Base-by-base conservation (phyloP, 768 basidiomycete species). In the Favolaschia claudopus region DNA sequence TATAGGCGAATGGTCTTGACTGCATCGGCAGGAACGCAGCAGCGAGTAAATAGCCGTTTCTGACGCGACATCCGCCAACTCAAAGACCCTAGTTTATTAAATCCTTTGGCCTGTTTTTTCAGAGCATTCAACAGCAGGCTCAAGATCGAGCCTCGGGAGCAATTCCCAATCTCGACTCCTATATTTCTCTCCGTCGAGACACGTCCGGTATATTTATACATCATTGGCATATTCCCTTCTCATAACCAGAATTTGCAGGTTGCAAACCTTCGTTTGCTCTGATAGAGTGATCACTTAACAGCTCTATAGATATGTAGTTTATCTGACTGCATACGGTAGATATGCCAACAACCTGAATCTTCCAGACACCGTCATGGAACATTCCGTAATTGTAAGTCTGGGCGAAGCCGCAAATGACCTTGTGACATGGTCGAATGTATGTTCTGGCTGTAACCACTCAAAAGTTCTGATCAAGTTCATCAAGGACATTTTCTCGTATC, bases 401-500 rank as follows among this genome's bases (percentile, higher is more conserved):
- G 88, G 86, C 31, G 88, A 93, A 73, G 88, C 89, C 13, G 80
- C 90, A 34, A 93, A 93, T 60, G 92, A 93, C 70, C 80, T 93
- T 54, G 89, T 93, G 64, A 88, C 91, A 37, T 92, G 90, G 91
- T 92, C 91, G 19, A 93, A 93, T 67, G 92, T 92, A 78, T 75
- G 88, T 79, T 42, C 52, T 63, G 45, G 64, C 63, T 28, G 55
- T 44, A 43, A 53, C 22, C 36, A 62, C 63, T 61, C 60, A 65
- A 45, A 36, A 54, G 54, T 45, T 52, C 63, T 67, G 61, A 55
- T 66, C 48, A 67, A 66, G 39, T 64, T 65, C 48, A 48, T 51
- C 51, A 65, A 92, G 91, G 91, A 93, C 74, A 85, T 93, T 67
- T 93, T 91, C 74, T 93, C 92, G 20, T 93, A 87, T 78, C 91